Conservation (phyloP, 441 rosid species). For the Corymbia citriodora region DNA sequence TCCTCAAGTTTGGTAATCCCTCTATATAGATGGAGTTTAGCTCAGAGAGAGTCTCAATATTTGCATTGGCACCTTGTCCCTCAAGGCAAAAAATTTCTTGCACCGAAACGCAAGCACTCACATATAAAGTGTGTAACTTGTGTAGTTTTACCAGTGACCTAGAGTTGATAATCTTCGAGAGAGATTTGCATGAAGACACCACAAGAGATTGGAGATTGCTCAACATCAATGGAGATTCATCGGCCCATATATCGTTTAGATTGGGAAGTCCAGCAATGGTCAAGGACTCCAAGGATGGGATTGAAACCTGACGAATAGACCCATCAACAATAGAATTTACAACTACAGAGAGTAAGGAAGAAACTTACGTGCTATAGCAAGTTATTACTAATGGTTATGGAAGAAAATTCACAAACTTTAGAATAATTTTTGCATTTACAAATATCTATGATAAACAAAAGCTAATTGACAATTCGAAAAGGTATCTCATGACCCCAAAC, state of each 20-base stretch:
- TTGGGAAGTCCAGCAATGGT: not conserved
- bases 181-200: not conserved
- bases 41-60: not conserved
- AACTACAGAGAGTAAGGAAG: not conserved
- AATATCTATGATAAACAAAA: too few species aligned
- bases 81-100: not conserved
- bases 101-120: fast-evolving
- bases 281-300: not conserved
- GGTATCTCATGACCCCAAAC: too few species aligned
- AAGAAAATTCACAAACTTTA: too few species aligned
- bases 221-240: not conserved
- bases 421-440: too few species aligned
- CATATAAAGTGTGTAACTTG: not conserved
- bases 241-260: not conserved
- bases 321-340: not conserved
- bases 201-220: not conserved
- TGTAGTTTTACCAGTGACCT: not conserved
- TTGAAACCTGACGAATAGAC: not conserved
- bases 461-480: too few species aligned
- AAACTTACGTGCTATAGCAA: not conserved
- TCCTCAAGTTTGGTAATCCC: not conserved
- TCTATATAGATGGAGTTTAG: not conserved
- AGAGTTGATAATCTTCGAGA: not conserved
- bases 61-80: fast-evolving
- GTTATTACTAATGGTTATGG: not conserved